Conservation (phyloP, 78 protist genomes). For the Planoprotostelium fungivorum region DNA sequence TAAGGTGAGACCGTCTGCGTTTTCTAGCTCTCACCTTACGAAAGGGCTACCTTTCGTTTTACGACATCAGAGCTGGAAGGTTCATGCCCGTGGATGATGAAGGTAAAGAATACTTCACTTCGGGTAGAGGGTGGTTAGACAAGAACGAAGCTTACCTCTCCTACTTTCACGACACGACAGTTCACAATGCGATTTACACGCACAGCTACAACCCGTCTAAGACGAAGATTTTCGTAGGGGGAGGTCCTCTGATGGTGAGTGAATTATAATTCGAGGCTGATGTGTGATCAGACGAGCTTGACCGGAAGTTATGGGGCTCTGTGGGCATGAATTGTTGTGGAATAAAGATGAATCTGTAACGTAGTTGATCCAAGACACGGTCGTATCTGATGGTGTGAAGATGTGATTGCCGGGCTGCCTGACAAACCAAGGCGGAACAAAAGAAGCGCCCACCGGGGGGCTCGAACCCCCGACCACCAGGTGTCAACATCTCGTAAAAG, state of each 20-base stretch:
- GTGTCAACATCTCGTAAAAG: too few relatives aligned
- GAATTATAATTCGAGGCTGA: background rate
- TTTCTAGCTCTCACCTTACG: background rate
- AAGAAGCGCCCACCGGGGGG: conserved; percentile 1
- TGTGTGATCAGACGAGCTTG: background rate
- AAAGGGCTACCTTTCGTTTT: background rate
- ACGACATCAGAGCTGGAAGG: background rate
- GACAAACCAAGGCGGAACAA: too few relatives aligned
- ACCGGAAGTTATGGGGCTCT: background rate
- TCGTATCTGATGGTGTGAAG: too few relatives aligned
- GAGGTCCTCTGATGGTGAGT: background rate
- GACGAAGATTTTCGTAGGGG: background rate
- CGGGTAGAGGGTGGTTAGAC: background rate
- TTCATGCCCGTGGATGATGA: background rate
- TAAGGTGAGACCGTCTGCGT: background rate
- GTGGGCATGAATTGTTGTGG: background rate
- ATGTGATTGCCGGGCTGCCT: too few relatives aligned
- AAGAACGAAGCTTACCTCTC: background rate
- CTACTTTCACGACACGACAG: background rate
- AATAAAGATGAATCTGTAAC: too few relatives aligned
- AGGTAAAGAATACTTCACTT: background rate
- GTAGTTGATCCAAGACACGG: too few relatives aligned
- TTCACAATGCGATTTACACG: background rate
- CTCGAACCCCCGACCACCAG: background rate
- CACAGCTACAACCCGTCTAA: background rate